Evolutionary conservation across 2,329 filamentous ascomycete genomes (phyloP).

Genomic region (Septoria linicola): DNA sequence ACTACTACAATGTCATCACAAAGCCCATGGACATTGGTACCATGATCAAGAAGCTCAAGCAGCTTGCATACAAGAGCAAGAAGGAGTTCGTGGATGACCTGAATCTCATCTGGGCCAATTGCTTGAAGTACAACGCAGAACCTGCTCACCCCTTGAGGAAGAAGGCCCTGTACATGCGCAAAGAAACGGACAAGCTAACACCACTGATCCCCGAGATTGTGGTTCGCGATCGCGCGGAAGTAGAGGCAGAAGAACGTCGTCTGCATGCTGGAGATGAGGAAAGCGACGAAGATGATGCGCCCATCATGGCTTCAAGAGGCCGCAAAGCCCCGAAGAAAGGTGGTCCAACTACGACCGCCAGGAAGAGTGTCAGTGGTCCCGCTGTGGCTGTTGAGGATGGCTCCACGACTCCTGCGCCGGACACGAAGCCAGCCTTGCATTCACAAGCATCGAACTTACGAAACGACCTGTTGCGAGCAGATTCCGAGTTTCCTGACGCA

Average conservation of each 20-base stretch:
- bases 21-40: slow-evolving; percentile 95
- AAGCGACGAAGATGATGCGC: slow-evolving; percentile 72
- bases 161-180: slow-evolving; percentile 94
- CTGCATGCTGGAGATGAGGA: slow-evolving; percentile 83
- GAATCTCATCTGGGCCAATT: slow-evolving; percentile 96
- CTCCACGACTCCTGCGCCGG: slow-evolving; percentile 63
- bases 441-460: slow-evolving; percentile 51
- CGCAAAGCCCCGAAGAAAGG: slow-evolving; percentile 83
- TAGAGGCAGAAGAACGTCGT: slow-evolving; percentile 70
- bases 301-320: slow-evolving; percentile 95
- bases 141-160: slow-evolving; percentile 82
- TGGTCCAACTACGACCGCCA: slow-evolving; percentile 52
- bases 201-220: slow-evolving; percentile 90
- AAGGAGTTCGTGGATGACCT: slow-evolving; percentile 91
- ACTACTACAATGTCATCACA: slow-evolving; percentile 93
- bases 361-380: slow-evolving; percentile 28
- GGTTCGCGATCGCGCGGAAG: slow-evolving; percentile 86
- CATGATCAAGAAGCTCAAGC: slow-evolving; percentile 97
- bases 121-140: slow-evolving; percentile 90
- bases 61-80: slow-evolving; percentile 62
- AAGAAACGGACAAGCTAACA: slow-evolving; percentile 94
- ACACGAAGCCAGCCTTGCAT: slow-evolving; percentile 61
- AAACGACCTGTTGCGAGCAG: slow-evolving; percentile 57
- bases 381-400: slow-evolving; percentile 67
- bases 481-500: slow-evolving; percentile 73